Conservation (phyloP, 169 alveolate species). For the Eimeria falciformis region DNA sequence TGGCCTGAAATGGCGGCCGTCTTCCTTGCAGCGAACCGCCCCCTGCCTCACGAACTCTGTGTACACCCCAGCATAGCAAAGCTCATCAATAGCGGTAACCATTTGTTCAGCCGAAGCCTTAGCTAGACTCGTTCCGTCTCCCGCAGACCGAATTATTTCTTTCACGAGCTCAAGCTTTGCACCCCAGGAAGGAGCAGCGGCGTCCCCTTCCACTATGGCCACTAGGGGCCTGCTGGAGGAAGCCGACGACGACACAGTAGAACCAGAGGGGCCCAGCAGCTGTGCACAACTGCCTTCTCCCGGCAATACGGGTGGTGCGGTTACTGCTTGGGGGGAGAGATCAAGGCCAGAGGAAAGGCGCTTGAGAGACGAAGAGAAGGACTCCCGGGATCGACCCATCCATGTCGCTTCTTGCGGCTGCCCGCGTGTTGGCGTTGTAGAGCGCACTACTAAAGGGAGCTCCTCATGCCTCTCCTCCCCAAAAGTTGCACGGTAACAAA, state of each 20-base stretch:
- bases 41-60: constrained; percentile 32
- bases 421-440: background rate
- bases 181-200: constrained; percentile 41
- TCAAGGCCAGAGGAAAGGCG: constrained; percentile 28
- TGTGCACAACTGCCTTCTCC: background rate
- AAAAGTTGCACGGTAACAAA: background rate
- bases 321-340: constrained; percentile 24
- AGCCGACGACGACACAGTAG: background rate
- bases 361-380: constrained; percentile 45
- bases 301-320: background rate
- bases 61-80: constrained; percentile 53
- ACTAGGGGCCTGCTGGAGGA: background rate
- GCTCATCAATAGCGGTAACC: constrained; percentile 25
- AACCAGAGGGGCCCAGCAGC: constrained; percentile 18
- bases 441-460: background rate
- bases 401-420: constrained; percentile 54
- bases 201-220: background rate
- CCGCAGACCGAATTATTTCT: background rate
- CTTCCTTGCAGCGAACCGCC: constrained; percentile 58
- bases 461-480: constrained; percentile 28
- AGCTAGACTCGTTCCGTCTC: background rate
- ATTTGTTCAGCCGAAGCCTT: background rate
- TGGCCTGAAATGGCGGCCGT: constrained; percentile 80
- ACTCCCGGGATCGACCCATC: constrained; percentile 27
- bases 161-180: constrained; percentile 39